These are phyloP conservation scores for Entoloma clypeatum DNA, from an alignment of 1,284 basidiomycete genomes.

Conservation along the genomic window DNA sequence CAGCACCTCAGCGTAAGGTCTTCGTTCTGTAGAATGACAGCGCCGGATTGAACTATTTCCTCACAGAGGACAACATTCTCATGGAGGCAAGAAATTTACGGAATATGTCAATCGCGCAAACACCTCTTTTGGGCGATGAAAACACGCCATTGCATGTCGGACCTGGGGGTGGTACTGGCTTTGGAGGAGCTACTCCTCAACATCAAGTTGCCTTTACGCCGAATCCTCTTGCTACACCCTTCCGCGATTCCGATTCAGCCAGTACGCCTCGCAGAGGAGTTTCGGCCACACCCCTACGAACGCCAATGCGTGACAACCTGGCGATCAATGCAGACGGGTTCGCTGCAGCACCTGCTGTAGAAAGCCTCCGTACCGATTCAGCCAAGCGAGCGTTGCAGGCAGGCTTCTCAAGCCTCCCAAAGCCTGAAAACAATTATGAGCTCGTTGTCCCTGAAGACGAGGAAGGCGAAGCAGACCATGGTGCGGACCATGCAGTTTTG, in stretches of 20 bases:
- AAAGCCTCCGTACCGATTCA: conserved; percentile 58
- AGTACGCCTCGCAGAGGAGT: conserved; percentile 60
- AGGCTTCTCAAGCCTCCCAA: conserved; percentile 83
- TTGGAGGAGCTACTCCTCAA: conserved; percentile 88
- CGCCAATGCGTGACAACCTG: conserved; percentile 88
- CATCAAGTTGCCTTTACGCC: conserved; percentile 88
- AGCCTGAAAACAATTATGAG: conserved; percentile 98
- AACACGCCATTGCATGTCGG: conserved; percentile 88
- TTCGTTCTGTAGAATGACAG: conserved; percentile 8
- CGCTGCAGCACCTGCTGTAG: conserved; percentile 70
- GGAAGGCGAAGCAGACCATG: conserved; percentile 40
- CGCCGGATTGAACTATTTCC: conserved; percentile 8
- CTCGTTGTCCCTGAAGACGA: conserved; percentile 89
- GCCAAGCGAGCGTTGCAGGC: conserved; percentile 73
- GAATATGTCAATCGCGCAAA: conserved; percentile 89
- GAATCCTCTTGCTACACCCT: conserved; percentile 90
- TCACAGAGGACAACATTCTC: conserved; percentile 86
- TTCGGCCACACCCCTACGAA: conserved; percentile 79
- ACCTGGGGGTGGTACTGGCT: conserved; percentile 77
- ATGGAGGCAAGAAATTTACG: conserved; percentile 93
- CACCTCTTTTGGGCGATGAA: conserved; percentile 93
- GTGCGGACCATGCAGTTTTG: conserved; percentile 29
- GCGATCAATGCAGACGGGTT: conserved; percentile 80
- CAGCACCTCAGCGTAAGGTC: conserved; percentile 83
- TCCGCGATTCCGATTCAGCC: conserved; percentile 49